phyloP scores from a whole-genome alignment of 768 basidiomycete genomes.

The Chlorophyllum brunneum region DNA sequence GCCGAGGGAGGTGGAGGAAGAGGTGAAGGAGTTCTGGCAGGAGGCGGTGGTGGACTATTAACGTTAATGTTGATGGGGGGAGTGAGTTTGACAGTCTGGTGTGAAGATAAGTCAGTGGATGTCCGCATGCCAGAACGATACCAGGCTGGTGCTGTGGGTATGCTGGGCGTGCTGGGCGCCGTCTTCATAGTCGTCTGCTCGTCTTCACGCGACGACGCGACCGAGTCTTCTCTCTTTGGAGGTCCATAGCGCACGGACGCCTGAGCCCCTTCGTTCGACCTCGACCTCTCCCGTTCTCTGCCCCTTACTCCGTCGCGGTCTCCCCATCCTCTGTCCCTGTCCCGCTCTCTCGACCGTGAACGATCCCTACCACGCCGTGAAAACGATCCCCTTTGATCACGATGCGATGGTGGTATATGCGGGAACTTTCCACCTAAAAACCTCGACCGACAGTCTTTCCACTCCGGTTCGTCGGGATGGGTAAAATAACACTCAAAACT shows the following conservation, averaged over 20 bases:
- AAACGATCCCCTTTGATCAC: background rate
- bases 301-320: background rate
- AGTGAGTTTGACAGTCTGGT: too few species aligned
- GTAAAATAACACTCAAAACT: conserved; percentile 12
- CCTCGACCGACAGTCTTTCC: background rate
- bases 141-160: too few species aligned
- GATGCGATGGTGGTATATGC: background rate
- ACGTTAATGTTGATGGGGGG: background rate
- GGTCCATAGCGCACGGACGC: background rate
- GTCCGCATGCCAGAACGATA: too few species aligned
- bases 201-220: conserved; percentile 6
- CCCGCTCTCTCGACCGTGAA: background rate
- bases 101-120: too few species aligned
- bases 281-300: background rate
- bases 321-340: background rate
- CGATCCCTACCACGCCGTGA: background rate
- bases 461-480: conserved; percentile 17
- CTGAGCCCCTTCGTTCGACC: background rate
- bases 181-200: too few species aligned
- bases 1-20: background rate
- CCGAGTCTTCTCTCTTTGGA: background rate
- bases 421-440: background rate
- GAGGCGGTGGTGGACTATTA: background rate
- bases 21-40: conserved; percentile 3
- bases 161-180: too few species aligned